Evolutionary conservation across 1,139 yeast genomes (phyloP).

Genomic region (Hemisphaericaspora subhashii): DNA sequence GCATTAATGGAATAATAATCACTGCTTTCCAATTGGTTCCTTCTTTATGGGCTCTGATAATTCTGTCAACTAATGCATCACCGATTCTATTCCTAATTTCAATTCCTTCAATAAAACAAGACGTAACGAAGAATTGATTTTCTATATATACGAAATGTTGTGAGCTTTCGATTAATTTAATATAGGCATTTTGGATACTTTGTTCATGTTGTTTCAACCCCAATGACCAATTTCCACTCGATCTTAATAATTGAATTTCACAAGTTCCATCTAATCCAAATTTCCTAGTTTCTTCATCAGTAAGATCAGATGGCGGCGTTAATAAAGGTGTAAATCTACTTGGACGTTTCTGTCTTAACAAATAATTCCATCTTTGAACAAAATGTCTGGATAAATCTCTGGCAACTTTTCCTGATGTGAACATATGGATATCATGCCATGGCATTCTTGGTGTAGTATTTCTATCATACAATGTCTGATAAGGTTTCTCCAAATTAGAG

Average conservation of each 20-base stretch:
- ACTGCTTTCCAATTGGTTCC: constrained; percentile 86
- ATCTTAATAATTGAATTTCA: constrained; percentile 85
- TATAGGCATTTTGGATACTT: constrained; percentile 89
- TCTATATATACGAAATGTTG: constrained; percentile 94
- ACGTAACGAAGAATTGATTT: constrained; percentile 89
- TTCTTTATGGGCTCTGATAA: constrained; percentile 80
- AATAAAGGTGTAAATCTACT: constrained; percentile 89
- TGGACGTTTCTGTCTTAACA: constrained; percentile 89
- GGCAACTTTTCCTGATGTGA: constrained; percentile 93
- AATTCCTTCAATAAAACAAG: constrained; percentile 83
- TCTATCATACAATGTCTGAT: constrained; percentile 90
- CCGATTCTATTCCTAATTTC: constrained; percentile 88
- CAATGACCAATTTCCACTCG: constrained; percentile 90
- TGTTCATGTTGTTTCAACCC: constrained; percentile 84
- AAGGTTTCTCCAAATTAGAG: constrained; percentile 76
- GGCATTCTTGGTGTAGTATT: constrained; percentile 89
- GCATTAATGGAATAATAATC: constrained; percentile 92
- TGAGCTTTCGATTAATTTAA: constrained; percentile 85
- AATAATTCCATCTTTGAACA: constrained; percentile 96
- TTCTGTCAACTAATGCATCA: constrained; percentile 93
- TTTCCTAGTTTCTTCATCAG: constrained; percentile 64
- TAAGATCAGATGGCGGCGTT: constrained; percentile 88
- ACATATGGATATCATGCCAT: constrained; percentile 99
- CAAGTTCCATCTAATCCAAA: constrained; percentile 81
- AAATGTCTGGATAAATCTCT: constrained; percentile 91